Conservation (phyloP, 164 flowering plant genomes). For the Stephania yunnanensis region DNA sequence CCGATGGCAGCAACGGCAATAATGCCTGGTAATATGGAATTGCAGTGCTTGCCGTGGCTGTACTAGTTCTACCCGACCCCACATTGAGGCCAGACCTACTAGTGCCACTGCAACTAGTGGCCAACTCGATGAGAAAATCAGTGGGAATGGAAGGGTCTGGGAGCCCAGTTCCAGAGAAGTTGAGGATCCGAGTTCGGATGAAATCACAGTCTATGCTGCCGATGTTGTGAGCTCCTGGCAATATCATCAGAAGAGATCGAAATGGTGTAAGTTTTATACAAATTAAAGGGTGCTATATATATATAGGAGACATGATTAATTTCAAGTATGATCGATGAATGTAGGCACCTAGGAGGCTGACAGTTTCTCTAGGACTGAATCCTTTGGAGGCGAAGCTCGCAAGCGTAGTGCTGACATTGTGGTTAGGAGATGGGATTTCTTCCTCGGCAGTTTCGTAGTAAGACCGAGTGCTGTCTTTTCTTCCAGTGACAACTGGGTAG, state of each 20-base stretch:
- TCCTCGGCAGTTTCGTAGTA: background rate
- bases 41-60: background rate
- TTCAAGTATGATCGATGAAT: too few species aligned
- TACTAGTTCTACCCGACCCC: too few species aligned
- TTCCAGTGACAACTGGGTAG: background rate
- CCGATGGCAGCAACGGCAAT: constrained; percentile 17
- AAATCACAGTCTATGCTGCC: background rate
- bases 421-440: background rate
- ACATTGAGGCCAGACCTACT: too few species aligned
- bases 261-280: background rate
- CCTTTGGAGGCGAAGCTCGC: background rate
- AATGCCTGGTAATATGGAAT: constrained; percentile 14
- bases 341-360: background rate
- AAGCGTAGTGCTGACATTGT: background rate
- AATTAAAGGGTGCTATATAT: background rate
- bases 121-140: background rate
- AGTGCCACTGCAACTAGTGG: too few species aligned
- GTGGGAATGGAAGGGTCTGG: background rate
- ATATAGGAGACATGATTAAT: background rate
- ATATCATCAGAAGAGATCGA: too few species aligned
- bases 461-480: background rate
- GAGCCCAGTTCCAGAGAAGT: background rate
- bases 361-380: background rate
- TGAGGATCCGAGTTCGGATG: background rate
- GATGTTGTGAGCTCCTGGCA: background rate